Percentiles rank a stretch among this genome's conserved stretches.
Conservation (phyloP, 176 grass and related monocot genomes). For the Chloris gayana region DNA sequence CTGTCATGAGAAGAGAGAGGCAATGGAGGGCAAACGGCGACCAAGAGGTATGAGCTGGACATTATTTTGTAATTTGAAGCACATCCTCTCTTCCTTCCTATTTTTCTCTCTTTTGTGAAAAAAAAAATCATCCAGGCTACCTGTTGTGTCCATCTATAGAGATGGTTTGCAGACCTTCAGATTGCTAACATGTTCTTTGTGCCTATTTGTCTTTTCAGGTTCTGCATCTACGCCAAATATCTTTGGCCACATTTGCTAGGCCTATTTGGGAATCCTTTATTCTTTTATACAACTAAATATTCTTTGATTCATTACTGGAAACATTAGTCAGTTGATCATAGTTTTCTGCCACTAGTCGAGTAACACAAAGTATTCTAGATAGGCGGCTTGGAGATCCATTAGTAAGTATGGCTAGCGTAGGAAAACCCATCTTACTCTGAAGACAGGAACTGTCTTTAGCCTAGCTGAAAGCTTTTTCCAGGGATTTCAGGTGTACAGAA, state of each 20-base stretch:
- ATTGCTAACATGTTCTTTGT: conserved; percentile 32
- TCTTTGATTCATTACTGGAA: conserved; percentile 42
- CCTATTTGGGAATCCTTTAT: conserved; percentile 25
- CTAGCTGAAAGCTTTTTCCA: conserved; percentile 14
- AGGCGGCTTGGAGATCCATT: conserved; percentile 33
- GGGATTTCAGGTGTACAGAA: conserved; percentile 36
- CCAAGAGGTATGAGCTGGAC: conserved; percentile 48
- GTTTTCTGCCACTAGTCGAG: conserved; percentile 43
- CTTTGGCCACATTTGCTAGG: conserved; percentile 26
- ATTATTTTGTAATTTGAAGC: conserved; percentile 17
- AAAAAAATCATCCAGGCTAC: neutral
- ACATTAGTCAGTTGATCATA: conserved; percentile 35
- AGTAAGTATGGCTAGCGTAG: conserved; percentile 30
- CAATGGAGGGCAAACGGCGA: conserved; percentile 74
- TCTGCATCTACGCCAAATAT: conserved; percentile 31
- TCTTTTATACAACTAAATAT: conserved; percentile 36
- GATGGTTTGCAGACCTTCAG: neutral
- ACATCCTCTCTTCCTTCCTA: neutral
- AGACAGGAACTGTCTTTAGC: conserved; percentile 15
- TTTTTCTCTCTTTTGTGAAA: neutral
- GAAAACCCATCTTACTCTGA: conserved; percentile 7
- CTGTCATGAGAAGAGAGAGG: conserved; percentile 87
- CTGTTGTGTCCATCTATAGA: neutral
- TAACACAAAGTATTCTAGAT: conserved; percentile 40
- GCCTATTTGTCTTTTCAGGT: conserved; percentile 32